These are phyloP conservation scores for Pulveroboletus sp. DNA, from an alignment of 768 basidiomycete species.

Conservation along the genomic window DNA sequence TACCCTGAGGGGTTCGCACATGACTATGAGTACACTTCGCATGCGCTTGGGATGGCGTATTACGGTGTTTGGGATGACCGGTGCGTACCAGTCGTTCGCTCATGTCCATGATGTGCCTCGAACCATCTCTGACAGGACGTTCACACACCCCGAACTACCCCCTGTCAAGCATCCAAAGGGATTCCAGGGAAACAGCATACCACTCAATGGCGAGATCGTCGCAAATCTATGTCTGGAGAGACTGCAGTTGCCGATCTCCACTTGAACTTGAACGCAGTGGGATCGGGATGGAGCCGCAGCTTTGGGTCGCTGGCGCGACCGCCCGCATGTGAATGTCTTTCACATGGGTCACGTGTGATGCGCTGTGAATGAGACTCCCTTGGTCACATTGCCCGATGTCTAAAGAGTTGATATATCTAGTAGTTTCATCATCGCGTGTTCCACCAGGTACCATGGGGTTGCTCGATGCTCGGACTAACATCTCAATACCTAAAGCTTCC, in stretches of 20 bases:
- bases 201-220: constrained; percentile 71
- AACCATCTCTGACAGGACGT: constrained; percentile 62
- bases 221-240: constrained; percentile 58
- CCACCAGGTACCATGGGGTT: too few relatives aligned
- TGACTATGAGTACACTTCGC: constrained; percentile 80
- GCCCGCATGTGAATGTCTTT: too few relatives aligned
- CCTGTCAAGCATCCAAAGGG: constrained; percentile 73
- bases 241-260: constrained; percentile 28
- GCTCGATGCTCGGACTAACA: too few relatives aligned
- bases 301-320: too few relatives aligned
- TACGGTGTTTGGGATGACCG: constrained; percentile 81
- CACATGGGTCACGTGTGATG: too few relatives aligned
- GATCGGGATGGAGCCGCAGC: too few relatives aligned
- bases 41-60: constrained; percentile 81
- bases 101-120: background rate
- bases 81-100: constrained; percentile 36
- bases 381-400: too few relatives aligned
- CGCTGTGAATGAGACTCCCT: too few relatives aligned
- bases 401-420: too few relatives aligned
- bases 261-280: background rate
- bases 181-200: constrained; percentile 88
- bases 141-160: constrained; percentile 73
- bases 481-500: too few relatives aligned
- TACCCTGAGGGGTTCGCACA: constrained; percentile 80
- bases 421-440: too few relatives aligned